phyloP scores from a whole-genome alignment of 495 filamentous ascomycete genomes.

The Penicillium alfredii region DNA sequence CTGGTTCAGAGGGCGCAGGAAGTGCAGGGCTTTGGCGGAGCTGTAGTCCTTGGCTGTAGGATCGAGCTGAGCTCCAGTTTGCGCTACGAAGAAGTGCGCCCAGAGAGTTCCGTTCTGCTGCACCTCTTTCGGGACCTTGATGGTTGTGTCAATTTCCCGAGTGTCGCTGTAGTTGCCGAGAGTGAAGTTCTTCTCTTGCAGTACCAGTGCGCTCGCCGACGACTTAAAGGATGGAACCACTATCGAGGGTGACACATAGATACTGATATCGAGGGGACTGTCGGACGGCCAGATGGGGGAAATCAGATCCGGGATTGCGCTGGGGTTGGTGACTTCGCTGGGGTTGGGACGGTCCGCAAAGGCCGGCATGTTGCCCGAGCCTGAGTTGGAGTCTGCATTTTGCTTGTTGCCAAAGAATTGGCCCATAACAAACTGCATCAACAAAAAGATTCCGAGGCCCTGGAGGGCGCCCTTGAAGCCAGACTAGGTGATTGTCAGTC shows the following conservation, averaged over 20 bases:
- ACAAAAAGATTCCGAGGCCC: constrained; percentile 63
- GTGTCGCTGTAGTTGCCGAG: constrained; percentile 75
- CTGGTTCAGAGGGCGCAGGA: constrained; percentile 77
- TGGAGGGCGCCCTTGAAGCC: constrained; percentile 54
- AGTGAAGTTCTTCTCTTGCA: constrained; percentile 76
- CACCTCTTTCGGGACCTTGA: constrained; percentile 69
- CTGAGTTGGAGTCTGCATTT: constrained; percentile 35
- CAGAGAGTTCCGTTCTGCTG: constrained; percentile 92
- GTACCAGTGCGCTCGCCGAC: constrained; percentile 52
- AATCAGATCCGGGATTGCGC: constrained; percentile 64
- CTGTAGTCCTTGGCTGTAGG: constrained; percentile 68
- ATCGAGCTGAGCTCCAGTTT: constrained; percentile 68
- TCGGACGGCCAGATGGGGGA: constrained; percentile 84
- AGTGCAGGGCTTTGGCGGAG: constrained; percentile 68
- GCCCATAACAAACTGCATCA: constrained; percentile 56
- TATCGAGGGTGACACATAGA: constrained; percentile 76
- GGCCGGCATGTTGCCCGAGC: constrained; percentile 52
- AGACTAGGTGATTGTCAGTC: constrained; percentile 37
- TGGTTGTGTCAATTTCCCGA: constrained; percentile 68
- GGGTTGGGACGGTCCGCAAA: constrained; percentile 58
- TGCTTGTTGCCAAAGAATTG: constrained; percentile 51
- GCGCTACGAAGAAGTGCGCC: constrained; percentile 84
- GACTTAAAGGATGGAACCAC: constrained; percentile 59
- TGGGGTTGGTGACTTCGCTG: constrained; percentile 61
- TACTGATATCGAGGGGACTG: constrained; percentile 70